A percentile compares a stretch with the other conserved stretches of the same genome.
Conservation (phyloP, 208 protist genomes). For the Trypanosoma mega region DNA sequence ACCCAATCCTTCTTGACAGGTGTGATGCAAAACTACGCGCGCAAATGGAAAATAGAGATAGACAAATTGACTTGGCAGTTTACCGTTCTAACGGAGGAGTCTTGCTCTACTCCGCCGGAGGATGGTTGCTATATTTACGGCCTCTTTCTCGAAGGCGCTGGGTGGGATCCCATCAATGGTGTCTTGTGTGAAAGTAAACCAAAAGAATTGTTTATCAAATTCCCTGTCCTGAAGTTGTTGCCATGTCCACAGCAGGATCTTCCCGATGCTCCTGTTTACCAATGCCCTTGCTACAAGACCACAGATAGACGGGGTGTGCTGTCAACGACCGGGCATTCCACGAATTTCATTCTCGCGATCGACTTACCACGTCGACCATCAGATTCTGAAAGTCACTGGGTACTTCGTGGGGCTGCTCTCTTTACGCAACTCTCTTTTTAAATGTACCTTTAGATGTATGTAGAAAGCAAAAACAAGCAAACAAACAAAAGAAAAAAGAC, state of each 20-base stretch:
- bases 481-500: no score
- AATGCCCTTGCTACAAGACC: conserved; percentile 96
- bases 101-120: conserved; percentile 48
- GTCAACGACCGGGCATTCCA: conserved; percentile 97
- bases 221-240: conserved; percentile 77
- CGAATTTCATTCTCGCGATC: conserved; percentile 96
- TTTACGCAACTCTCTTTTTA: conserved; percentile 92
- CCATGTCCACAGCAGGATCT: conserved; percentile 60
- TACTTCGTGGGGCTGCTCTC: conserved; percentile 87
- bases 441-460: no score
- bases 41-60: conserved; percentile 95
- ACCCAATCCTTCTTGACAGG: conserved; percentile 96
- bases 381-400: conserved; percentile 85
- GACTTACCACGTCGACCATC: conserved; percentile 76
- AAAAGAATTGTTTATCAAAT: conserved; percentile 91
- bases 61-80: conserved; percentile 96
- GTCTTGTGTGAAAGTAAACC: conserved; percentile 86
- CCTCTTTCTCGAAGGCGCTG: conserved; percentile 89
- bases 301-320: conserved; percentile 92
- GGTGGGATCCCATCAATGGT: conserved; percentile 65
- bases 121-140: conserved; percentile 91
- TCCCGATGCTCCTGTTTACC: conserved; percentile 61
- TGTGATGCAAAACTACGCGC: conserved; percentile 97
- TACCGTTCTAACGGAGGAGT: conserved; percentile 66
- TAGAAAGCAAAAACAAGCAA: no score